phyloP scores from a whole-genome alignment of 192 early-diverging fungal genomes.

The Gaertneriomyces sp. region DNA sequence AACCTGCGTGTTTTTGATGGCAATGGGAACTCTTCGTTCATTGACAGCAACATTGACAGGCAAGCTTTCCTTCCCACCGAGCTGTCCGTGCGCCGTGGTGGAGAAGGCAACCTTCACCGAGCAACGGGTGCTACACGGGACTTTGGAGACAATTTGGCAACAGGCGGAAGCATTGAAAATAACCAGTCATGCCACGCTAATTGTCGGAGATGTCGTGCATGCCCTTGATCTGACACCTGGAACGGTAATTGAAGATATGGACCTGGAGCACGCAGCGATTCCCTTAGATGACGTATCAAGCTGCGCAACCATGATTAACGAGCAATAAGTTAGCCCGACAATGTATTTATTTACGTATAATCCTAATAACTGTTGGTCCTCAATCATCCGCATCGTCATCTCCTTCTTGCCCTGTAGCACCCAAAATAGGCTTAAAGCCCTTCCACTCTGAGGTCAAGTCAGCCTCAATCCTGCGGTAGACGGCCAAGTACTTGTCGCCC shows the following conservation, averaged over 20 bases:
- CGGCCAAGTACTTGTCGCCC: conserved; percentile 88
- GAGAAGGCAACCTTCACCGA: conserved; percentile 62
- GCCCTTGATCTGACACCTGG: neutral
- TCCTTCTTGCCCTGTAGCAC: conserved; percentile 19
- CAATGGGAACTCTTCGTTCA: conserved; percentile 65
- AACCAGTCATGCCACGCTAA: conserved; percentile 72
- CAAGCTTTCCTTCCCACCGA: conserved; percentile 54
- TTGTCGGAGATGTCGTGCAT: conserved; percentile 55
- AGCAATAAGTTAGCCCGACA: neutral
- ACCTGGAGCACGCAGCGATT: neutral
- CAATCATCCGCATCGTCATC: conserved; percentile 11
- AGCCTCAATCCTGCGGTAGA: conserved; percentile 37
- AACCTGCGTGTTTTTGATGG: conserved; percentile 83
- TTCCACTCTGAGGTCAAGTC: conserved; percentile 24
- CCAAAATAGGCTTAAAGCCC: conserved; percentile 36
- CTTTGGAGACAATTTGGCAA: conserved; percentile 59
- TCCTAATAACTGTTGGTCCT: too few species aligned
- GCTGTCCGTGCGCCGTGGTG: conserved; percentile 72
- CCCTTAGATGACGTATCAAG: neutral
- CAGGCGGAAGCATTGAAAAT: conserved; percentile 56
- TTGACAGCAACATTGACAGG: conserved; percentile 22
- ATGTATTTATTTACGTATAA: too few species aligned
- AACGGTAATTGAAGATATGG: neutral
- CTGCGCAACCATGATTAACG: neutral
- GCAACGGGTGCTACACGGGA: conserved; percentile 67